phyloP scores from a whole-genome alignment of 768 basidiomycete genomes.

The Leccinum barrowsii region DNA sequence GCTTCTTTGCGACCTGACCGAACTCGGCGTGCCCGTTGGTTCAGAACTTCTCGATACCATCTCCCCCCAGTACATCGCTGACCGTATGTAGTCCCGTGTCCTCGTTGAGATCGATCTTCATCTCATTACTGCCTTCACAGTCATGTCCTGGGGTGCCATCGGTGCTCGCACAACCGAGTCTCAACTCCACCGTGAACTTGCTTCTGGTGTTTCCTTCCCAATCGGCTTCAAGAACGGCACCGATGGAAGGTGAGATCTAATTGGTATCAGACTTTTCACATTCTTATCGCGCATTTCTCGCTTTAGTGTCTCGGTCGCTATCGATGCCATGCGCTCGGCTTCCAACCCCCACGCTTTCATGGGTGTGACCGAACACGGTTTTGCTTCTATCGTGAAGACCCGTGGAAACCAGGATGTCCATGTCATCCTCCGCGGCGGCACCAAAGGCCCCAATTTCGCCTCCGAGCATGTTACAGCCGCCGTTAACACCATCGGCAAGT shows the following conservation, averaged over 20 bases:
- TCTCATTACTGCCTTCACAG: constrained; percentile 27
- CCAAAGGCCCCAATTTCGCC: constrained; percentile 86
- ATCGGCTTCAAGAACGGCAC: constrained; percentile 99
- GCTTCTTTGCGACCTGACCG: constrained; percentile 87
- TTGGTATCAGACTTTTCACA: not conserved
- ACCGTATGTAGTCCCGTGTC: constrained; percentile 43
- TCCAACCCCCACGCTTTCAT: constrained; percentile 95
- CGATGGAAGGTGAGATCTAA: constrained; percentile 65
- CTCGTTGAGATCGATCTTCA: not conserved
- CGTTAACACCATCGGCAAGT: constrained; percentile 61
- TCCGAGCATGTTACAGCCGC: constrained; percentile 68
- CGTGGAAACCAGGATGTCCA: constrained; percentile 85
- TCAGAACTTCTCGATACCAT: constrained; percentile 89
- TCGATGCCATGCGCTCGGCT: constrained; percentile 94
- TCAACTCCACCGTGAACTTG: constrained; percentile 94
- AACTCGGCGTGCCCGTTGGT: constrained; percentile 88
- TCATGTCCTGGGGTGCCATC: constrained; percentile 92
- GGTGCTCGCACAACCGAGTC: constrained; percentile 97
- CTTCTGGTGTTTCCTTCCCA: constrained; percentile 94
- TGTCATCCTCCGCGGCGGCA: constrained; percentile 92
- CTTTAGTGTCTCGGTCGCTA: constrained; percentile 73
- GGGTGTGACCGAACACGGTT: constrained; percentile 83
- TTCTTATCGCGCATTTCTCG: constrained; percentile 2
- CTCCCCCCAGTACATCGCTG: constrained; percentile 79
- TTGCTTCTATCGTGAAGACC: constrained; percentile 95